A percentile compares a stretch with the other conserved stretches of the same genome.
Conservation (phyloP, 2,329 filamentous ascomycete species). For the Fusarium cyanostomum region DNA sequence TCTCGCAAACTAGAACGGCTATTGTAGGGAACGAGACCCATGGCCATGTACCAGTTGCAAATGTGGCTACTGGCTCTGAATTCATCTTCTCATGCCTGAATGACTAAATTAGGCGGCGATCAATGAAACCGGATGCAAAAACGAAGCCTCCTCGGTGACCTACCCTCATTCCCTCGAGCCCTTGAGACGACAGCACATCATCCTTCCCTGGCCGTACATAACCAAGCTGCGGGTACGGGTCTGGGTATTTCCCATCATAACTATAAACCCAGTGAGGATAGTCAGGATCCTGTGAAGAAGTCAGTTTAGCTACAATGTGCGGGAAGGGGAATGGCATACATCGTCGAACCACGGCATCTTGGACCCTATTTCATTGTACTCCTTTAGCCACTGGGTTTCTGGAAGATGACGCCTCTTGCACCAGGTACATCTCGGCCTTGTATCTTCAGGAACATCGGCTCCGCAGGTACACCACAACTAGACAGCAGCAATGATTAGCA, state of each 20-base stretch:
- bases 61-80: no score
- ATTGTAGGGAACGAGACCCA: no score
- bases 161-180: no score
- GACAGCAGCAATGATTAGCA: rapidly evolving
- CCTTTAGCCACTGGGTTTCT: slow-evolving; percentile 15
- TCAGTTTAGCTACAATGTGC: rapidly evolving
- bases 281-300: slow-evolving; percentile 4
- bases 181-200: no score
- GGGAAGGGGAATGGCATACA: neutral
- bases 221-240: slow-evolving; percentile 17
- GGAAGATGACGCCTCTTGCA: slow-evolving; percentile 25
- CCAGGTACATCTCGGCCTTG: slow-evolving; percentile 17
- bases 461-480: slow-evolving; percentile 33
- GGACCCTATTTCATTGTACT: neutral
- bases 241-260: neutral
- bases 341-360: slow-evolving; percentile 29
- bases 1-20: no score
- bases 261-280: slow-evolving; percentile 23
- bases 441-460: neutral
- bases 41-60: no score
- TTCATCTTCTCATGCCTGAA: no score
- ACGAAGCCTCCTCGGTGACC: no score
- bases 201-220: neutral
- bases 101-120: no score
- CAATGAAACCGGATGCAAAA: no score